Evolutionary conservation across 129 eudicot genomes (phyloP).

Genomic region (Saposhnikovia divaricata): DNA sequence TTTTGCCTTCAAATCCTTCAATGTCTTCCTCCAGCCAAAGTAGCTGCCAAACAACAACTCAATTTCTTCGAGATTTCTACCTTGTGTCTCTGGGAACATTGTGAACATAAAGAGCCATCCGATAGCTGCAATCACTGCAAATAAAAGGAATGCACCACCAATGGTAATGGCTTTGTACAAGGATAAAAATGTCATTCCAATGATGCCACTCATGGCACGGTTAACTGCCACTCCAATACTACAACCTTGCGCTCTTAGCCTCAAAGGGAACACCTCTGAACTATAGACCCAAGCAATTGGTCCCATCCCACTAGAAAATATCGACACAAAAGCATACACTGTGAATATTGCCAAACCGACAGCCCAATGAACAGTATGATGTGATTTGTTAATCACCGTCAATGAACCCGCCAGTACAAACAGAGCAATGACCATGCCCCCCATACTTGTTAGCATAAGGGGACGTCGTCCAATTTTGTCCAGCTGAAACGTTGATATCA

Average conservation of each 20-base stretch:
- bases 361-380: not conserved
- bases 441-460: slow-evolving; percentile 18
- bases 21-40: slow-evolving; percentile 15
- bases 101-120: slow-evolving; percentile 19
- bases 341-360: not conserved
- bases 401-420: not conserved
- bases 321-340: slow-evolving; percentile 15
- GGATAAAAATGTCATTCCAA: slow-evolving; percentile 20
- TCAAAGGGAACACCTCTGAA: slow-evolving; percentile 23
- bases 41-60: slow-evolving; percentile 16
- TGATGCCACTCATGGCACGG: slow-evolving; percentile 15
- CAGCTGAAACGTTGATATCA: slow-evolving; percentile 18
- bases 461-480: slow-evolving; percentile 21
- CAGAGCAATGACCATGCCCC: slow-evolving; percentile 8
- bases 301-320: slow-evolving; percentile 19
- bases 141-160: slow-evolving; percentile 23
- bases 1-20: not conserved
- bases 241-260: slow-evolving; percentile 23
- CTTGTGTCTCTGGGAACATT: slow-evolving; percentile 23
- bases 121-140: slow-evolving; percentile 11
- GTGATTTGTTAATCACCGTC: not conserved
- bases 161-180: slow-evolving; percentile 16
- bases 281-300: slow-evolving; percentile 24
- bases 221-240: slow-evolving; percentile 22
- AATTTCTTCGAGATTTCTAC: slow-evolving; percentile 22